Base-by-base conservation (phyloP, 1,284 basidiomycete species). In the Sanghuangporus weigelae region DNA sequence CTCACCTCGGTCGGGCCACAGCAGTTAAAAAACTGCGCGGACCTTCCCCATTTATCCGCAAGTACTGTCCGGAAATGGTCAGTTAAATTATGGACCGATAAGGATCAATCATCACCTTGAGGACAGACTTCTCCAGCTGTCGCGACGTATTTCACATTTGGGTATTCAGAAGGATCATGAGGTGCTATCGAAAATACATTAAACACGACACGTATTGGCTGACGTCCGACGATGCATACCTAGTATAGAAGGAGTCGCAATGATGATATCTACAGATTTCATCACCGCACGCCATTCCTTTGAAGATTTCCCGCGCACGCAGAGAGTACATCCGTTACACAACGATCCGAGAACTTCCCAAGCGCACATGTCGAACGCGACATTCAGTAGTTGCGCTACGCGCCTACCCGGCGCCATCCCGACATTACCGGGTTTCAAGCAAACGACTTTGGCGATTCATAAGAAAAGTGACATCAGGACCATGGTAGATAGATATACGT, bases 51-150 rank as follows among this genome's bases (percentile, higher is more conserved):
- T n/a, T 73, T 71, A 69, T 85, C 82, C 0, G 83, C 83, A 40
- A 84, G 75, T n/a, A 74, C 82, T 84, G 40, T 35, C 10, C 35
- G 1, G 10, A 35, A 36, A 2, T 14, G 14, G 11, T 8, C 55
- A 42, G 7, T 35, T 21, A 11, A 31, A 23, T 23, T 21, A 56
- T 12, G 14, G 54, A 26, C 35, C 14, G 50, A 10, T 14, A 62
- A 50, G 14, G 48, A 66, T 31, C 7, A 39, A 1, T 26, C 69
- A 73, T 48, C 68, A 82, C 83, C 74, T 75, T 82, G 81, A 4
- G 84, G 82, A 64, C 82, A 84, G n/a, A 80, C 77, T 71, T 86
- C 84, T 46, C 84, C 84, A 21, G 83, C 84, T n/a, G 82, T 82
- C 6, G 83, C 83, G 3, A 85, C 80, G 16, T 73, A 75, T 70